These are phyloP conservation scores for Sporobolomyces pararoseus DNA, from an alignment of 768 basidiomycete species.

Conservation along the genomic window DNA sequence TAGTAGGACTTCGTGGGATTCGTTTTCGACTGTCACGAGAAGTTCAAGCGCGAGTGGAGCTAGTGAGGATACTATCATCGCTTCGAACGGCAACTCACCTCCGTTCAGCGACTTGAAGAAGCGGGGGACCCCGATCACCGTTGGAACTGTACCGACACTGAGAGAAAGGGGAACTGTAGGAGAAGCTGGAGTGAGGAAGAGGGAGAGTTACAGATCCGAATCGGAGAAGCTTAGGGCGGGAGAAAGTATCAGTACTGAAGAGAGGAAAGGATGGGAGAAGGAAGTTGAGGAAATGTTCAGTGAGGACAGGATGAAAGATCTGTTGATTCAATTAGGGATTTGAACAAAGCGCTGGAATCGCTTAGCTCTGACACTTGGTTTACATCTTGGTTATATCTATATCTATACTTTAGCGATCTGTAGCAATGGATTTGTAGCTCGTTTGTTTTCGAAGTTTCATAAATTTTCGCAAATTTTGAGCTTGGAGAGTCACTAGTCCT, in stretches of 20 bases:
- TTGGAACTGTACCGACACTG: not conserved
- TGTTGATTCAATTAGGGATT: constrained; percentile 12
- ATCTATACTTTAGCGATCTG: too few relatives aligned
- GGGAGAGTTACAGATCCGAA: too few relatives aligned
- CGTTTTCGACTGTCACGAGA: not conserved
- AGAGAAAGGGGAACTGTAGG: not conserved
- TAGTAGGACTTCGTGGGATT: constrained; percentile 3
- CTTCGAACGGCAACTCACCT: too few relatives aligned
- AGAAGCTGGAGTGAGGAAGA: not conserved
- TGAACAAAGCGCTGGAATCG: not conserved
- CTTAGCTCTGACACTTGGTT: too few relatives aligned
- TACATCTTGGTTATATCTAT: too few relatives aligned
- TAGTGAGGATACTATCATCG: not conserved
- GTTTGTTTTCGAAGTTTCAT: too few relatives aligned
- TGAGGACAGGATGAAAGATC: constrained; percentile 14
- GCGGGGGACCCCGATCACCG: not conserved
- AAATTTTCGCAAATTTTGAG: too few relatives aligned
- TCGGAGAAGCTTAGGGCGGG: not conserved
- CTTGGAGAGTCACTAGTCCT: too few relatives aligned
- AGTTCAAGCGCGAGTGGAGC: constrained; percentile 8
- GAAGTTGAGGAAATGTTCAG: constrained; percentile 24
- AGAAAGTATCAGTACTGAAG: not conserved
- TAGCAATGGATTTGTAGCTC: too few relatives aligned
- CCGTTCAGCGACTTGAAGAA: constrained; percentile 1
- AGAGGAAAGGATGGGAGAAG: not conserved